phyloP scores from a whole-genome alignment of 768 basidiomycete genomes.

The Amanita phalloides region DNA sequence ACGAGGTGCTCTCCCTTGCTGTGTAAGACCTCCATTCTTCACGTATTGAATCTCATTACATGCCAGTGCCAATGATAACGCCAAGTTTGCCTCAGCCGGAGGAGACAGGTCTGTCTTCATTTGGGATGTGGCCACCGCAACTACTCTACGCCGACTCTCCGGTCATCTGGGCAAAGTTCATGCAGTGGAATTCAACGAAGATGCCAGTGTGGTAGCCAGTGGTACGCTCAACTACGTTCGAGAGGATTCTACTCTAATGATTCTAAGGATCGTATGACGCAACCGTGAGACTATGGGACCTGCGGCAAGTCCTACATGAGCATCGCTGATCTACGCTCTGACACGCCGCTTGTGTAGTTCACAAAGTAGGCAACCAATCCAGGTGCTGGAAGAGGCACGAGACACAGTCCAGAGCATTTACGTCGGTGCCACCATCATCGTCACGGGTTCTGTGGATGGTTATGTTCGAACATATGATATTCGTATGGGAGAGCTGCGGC shows the following conservation, averaged over 20 bases:
- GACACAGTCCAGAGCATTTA: slow-evolving; percentile 79
- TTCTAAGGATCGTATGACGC: slow-evolving; percentile 80
- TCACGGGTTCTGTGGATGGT: slow-evolving; percentile 86
- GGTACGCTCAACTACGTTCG: slow-evolving; percentile 35
- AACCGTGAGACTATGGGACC: slow-evolving; percentile 86
- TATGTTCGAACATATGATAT: slow-evolving; percentile 90
- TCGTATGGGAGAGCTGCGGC: slow-evolving; percentile 80
- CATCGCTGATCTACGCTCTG: neutral
- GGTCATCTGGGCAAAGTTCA: slow-evolving; percentile 92
- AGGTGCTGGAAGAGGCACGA: slow-evolving; percentile 78
- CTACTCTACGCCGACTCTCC: slow-evolving; percentile 70
- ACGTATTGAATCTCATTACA: neutral
- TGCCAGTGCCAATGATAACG: slow-evolving; percentile 81
- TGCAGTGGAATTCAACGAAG: slow-evolving; percentile 81
- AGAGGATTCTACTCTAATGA: neutral
- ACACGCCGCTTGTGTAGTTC: slow-evolving; percentile 30
- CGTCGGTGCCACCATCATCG: slow-evolving; percentile 54
- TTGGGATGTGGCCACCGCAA: slow-evolving; percentile 91
- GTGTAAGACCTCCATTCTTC: slow-evolving; percentile 45
- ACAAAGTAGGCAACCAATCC: slow-evolving; percentile 78
- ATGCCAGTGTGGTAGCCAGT: slow-evolving; percentile 79
- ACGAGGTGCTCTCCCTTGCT: slow-evolving; percentile 85
- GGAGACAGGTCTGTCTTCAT: slow-evolving; percentile 90
- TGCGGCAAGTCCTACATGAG: slow-evolving; percentile 42
- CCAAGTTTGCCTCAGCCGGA: slow-evolving; percentile 86